Evolutionary conservation across 768 basidiomycete genomes (phyloP).

Genomic region (Suillus fuscotomentosus): DNA sequence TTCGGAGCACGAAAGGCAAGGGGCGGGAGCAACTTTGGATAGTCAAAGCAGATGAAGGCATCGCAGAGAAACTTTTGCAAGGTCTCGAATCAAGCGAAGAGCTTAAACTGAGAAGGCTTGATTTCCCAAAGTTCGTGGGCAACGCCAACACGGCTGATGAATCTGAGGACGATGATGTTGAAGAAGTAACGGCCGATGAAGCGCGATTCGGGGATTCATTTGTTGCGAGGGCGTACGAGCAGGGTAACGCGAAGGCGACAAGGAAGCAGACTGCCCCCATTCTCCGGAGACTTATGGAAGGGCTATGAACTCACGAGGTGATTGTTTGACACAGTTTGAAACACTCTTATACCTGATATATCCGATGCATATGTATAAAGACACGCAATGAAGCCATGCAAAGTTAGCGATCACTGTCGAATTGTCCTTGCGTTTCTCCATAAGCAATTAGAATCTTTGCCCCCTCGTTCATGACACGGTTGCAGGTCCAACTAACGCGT

Average conservation of each 20-base stretch:
- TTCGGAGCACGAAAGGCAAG: constrained; percentile 50
- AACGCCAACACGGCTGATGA: constrained; percentile 1
- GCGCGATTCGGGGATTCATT: constrained; percentile 23
- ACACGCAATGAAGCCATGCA: background rate
- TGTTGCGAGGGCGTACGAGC: constrained; percentile 55
- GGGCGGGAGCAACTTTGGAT: constrained; percentile 70
- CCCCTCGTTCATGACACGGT: background rate
- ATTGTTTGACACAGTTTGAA: background rate
- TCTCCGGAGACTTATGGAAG: constrained; percentile 59
- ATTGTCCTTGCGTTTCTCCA: background rate
- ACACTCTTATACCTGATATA: background rate
- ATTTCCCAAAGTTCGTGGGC: constrained; percentile 15
- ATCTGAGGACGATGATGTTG: constrained; percentile 14
- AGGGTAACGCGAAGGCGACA: constrained; percentile 60
- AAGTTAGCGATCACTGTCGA: background rate
- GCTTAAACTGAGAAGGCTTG: constrained; percentile 48
- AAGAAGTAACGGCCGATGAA: constrained; percentile 12
- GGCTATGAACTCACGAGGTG: background rate
- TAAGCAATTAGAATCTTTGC: background rate
- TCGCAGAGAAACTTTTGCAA: constrained; percentile 45
- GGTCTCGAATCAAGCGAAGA: constrained; percentile 58
- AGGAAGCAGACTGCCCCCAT: constrained; percentile 69
- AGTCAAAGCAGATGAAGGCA: constrained; percentile 36
- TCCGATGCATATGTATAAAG: background rate
- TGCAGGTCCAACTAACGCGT: background rate